Evolutionary conservation across 805 yeast species (phyloP).

Genomic region (Danielozyma ontarioensis): DNA sequence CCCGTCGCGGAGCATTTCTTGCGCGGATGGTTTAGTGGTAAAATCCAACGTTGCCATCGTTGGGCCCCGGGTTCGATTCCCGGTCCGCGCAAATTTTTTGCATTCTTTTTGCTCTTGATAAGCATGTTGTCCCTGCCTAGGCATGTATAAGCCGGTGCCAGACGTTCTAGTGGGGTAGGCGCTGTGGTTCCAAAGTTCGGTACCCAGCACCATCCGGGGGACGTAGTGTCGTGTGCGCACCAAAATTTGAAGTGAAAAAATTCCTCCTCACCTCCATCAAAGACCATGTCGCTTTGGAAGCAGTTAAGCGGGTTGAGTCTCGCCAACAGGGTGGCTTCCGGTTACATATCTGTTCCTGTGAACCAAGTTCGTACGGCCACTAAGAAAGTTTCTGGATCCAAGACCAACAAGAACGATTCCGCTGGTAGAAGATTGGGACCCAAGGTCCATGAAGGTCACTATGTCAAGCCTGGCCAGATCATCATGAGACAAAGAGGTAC

Average conservation of each 20-base stretch:
- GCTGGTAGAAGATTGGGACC: constrained; percentile 93
- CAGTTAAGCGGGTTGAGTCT: background rate
- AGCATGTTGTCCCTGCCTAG: too few species aligned
- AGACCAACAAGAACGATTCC: constrained; percentile 88
- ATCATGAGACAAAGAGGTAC: constrained; percentile 95
- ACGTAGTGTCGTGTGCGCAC: too few species aligned
- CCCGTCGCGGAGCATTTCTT: constrained; percentile 13
- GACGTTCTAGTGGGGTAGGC: background rate
- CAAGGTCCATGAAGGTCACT: constrained; percentile 75
- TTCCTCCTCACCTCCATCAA: too few species aligned
- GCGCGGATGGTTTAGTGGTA: constrained; percentile 10
- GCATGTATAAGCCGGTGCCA: too few species aligned
- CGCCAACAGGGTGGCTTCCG: background rate
- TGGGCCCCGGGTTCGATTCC: constrained; percentile 12
- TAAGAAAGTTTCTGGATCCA: constrained; percentile 93
- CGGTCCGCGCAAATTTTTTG: constrained; percentile 4
- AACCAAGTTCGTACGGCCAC: constrained; percentile 79
- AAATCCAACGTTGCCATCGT: constrained; percentile 11
- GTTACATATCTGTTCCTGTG: background rate
- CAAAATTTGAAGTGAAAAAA: too few species aligned
- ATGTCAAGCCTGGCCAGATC: constrained; percentile 78
- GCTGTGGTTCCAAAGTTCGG: background rate
- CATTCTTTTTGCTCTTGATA: too few species aligned
- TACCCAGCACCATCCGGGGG: background rate
- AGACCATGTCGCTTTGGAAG: background rate